Conservation (phyloP, 805 yeast genomes). For the Lipomyces mesembrius region DNA sequence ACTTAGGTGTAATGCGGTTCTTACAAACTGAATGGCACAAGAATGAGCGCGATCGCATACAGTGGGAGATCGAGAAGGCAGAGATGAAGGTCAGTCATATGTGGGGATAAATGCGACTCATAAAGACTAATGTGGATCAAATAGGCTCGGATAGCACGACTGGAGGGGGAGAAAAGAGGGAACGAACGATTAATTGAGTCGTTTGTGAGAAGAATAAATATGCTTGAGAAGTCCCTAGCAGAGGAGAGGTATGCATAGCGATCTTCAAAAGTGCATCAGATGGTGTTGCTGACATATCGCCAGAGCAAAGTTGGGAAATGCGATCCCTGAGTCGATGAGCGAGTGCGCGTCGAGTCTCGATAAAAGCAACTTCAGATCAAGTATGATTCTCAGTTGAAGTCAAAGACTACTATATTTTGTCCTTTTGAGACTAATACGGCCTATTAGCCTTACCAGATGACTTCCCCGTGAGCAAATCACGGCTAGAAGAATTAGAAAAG, state of each 20-base stretch:
- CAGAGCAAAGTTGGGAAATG: background rate
- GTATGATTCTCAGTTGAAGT: background rate
- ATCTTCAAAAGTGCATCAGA: background rate
- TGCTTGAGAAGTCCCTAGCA: constrained; percentile 42
- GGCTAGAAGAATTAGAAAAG: constrained; percentile 27
- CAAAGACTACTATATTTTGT: background rate
- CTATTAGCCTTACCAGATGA: constrained; percentile 7
- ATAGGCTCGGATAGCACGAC: constrained; percentile 51
- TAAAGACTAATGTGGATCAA: background rate
- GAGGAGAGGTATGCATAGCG: constrained; percentile 30
- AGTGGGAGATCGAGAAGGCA: constrained; percentile 64
- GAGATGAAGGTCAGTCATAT: constrained; percentile 55
- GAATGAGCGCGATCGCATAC: constrained; percentile 62
- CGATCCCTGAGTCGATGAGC: background rate
- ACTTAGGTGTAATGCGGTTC: constrained; percentile 61
- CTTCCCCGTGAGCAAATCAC: constrained; percentile 14
- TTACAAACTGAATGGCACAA: constrained; percentile 66
- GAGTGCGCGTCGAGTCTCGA: background rate
- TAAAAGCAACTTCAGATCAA: background rate
- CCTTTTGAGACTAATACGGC: background rate
- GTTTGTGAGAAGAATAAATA: constrained; percentile 40
- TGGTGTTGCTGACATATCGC: background rate
- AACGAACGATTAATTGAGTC: constrained; percentile 42
- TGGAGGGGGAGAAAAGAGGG: constrained; percentile 59
- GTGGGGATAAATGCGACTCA: background rate